Percentiles rank a stretch among this genome's conserved stretches.
phyloP scores from a whole-genome alignment of 2,329 filamentous ascomycete genomes.

The Diaporthe humulicola region DNA sequence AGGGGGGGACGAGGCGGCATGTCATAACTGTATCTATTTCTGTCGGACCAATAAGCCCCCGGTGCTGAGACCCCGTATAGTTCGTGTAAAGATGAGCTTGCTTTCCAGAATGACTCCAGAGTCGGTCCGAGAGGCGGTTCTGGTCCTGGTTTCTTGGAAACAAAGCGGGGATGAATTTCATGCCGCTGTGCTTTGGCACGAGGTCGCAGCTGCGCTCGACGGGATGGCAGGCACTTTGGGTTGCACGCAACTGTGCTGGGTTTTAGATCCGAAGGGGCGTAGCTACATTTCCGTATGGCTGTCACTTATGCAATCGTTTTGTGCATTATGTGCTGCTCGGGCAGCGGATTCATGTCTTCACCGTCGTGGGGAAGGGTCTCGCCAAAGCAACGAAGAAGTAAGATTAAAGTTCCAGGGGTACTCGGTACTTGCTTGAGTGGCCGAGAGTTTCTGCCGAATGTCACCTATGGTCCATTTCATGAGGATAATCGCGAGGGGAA shows the following conservation, averaged over 20 bases:
- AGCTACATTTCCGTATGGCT: background rate
- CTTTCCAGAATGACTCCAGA: background rate
- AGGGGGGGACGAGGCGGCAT: background rate
- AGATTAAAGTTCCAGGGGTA: background rate
- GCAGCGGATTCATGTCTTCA: background rate
- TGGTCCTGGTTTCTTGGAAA: background rate
- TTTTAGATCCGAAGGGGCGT: background rate
- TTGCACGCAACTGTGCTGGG: slow-evolving; percentile 1
- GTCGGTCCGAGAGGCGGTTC: background rate
- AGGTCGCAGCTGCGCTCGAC: slow-evolving; percentile 14
- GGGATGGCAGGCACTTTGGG: slow-evolving; percentile 12
- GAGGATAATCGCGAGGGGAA: background rate
- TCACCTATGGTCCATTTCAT: background rate
- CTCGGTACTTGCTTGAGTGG: slow-evolving; percentile 18
- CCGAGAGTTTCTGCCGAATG: slow-evolving; percentile 28
- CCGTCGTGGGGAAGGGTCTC: background rate
- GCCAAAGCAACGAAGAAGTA: background rate
- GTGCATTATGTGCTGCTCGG: background rate
- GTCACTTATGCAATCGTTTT: background rate
- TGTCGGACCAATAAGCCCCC: background rate
- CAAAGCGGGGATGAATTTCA: slow-evolving; percentile 28
- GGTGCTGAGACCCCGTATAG: background rate
- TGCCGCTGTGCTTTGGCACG: background rate
- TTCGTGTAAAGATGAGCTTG: slow-evolving; percentile 6
- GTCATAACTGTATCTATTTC: background rate